Evolutionary conservation across 805 yeast species (phyloP).

Genomic region (Kuraishia ogatae): DNA sequence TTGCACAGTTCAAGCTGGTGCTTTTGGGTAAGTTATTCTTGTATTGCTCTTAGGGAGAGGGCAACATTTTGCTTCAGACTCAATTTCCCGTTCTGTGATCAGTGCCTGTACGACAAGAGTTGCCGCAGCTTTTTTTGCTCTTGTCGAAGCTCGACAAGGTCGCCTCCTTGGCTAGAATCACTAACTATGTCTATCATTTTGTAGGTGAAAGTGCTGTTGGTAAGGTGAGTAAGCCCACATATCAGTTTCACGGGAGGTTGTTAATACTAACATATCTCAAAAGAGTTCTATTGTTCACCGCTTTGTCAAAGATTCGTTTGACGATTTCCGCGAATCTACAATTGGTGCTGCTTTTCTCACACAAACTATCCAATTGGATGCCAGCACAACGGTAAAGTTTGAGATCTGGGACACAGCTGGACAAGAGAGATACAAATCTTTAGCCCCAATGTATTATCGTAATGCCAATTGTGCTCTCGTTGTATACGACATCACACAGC

Average conservation of each 20-base stretch:
- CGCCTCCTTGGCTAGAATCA: neutral
- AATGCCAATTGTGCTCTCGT: conserved; percentile 76
- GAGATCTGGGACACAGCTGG: conserved; percentile 90
- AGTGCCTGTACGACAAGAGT: too few relatives aligned
- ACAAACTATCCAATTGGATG: conserved; percentile 51
- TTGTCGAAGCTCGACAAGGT: neutral
- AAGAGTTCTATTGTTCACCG: conserved; percentile 54
- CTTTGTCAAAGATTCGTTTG: conserved; percentile 66
- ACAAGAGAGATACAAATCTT: conserved; percentile 68
- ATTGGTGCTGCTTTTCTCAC: conserved; percentile 82
- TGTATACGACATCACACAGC: conserved; percentile 67
- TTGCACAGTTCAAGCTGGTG: conserved; percentile 53
- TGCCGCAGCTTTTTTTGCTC: neutral
- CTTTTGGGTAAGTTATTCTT: conserved; percentile 26
- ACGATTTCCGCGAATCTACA: conserved; percentile 67
- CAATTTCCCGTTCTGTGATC: too few relatives aligned
- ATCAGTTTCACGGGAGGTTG: too few relatives aligned
- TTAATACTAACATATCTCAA: neutral
- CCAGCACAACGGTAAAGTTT: conserved; percentile 48
- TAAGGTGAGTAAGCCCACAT: conserved; percentile 20
- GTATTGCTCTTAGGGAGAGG: neutral
- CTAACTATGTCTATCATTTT: neutral
- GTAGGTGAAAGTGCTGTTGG: conserved; percentile 64
- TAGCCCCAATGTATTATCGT: conserved; percentile 80
- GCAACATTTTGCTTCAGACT: too few relatives aligned